These are phyloP conservation scores for Phyllachora maydis DNA, from an alignment of 2,329 filamentous ascomycete genomes.

Conservation along the genomic window DNA sequence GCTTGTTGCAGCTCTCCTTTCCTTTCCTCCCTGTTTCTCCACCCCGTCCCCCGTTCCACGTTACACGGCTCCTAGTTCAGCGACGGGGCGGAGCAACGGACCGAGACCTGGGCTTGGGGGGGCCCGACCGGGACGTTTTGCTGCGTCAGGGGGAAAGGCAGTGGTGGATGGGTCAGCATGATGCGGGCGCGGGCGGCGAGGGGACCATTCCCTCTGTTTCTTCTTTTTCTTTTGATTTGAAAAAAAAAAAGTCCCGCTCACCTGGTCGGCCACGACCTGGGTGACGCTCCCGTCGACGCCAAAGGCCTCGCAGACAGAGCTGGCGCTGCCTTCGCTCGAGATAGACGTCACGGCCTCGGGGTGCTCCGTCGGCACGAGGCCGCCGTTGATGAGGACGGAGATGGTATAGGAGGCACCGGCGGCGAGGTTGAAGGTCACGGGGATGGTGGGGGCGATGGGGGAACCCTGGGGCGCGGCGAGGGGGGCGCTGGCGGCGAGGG, in stretches of 20 bases:
- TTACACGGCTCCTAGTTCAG: too few relatives aligned
- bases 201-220: too few relatives aligned
- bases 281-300: conserved; percentile 1
- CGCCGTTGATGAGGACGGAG: background rate
- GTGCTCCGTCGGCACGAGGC: background rate
- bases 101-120: background rate
- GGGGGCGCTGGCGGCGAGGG: background rate
- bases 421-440: background rate
- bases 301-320: background rate
- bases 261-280: background rate
- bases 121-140: conserved; percentile 1
- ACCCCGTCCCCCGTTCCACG: too few relatives aligned
- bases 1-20: too few relatives aligned
- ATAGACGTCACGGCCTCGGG: background rate
- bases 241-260: background rate
- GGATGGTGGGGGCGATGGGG: background rate
- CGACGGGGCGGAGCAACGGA: background rate
- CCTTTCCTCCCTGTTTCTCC: too few relatives aligned
- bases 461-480: background rate
- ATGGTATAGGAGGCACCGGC: background rate
- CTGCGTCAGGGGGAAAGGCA: background rate
- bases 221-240: too few relatives aligned
- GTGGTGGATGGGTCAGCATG: background rate
- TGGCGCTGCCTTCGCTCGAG: background rate
- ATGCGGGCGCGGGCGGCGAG: background rate